phyloP scores from a whole-genome alignment of 805 yeast genomes.

The Candida qinlingensis region DNA sequence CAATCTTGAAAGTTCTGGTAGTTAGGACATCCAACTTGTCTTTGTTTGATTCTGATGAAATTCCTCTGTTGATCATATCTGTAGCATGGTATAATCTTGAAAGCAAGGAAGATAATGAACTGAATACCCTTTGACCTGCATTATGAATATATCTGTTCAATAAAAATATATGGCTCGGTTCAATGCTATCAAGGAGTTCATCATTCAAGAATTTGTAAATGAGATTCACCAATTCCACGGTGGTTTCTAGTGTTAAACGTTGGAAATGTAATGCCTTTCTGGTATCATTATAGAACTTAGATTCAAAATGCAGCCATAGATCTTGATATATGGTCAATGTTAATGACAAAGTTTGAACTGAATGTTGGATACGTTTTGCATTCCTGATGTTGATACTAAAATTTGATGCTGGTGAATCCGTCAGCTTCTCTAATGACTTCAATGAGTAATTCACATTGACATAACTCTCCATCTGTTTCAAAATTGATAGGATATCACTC shows the following conservation, averaged over 20 bases:
- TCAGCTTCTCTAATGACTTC: conserved; percentile 2
- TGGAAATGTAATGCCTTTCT: conserved; percentile 12
- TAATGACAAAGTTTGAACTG: conserved; percentile 15
- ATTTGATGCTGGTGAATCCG: not conserved
- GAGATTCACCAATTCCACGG: conserved; percentile 14
- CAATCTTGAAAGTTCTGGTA: conserved; percentile 4
- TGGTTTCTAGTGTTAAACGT: not conserved
- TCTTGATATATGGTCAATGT: conserved; percentile 18
- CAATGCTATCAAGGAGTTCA: conserved; percentile 12
- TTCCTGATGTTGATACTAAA: conserved; percentile 13
- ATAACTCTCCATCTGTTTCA: conserved; percentile 15
- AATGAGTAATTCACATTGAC: conserved; percentile 15
- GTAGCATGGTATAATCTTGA: conserved; percentile 18
- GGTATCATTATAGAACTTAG: conserved; percentile 8
- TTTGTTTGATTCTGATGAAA: conserved; percentile 4
- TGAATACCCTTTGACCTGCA: conserved; percentile 14
- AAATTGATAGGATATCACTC: conserved; percentile 10
- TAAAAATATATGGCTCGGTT: conserved; percentile 12
- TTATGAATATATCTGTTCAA: conserved; percentile 19
- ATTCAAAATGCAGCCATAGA: conserved; percentile 18
- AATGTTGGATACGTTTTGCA: conserved; percentile 10
- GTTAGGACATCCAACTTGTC: not conserved
- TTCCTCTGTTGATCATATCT: conserved; percentile 16
- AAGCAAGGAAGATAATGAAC: conserved; percentile 11
- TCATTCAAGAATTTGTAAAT: conserved; percentile 13